phyloP scores from a whole-genome alignment of 257 asterid species.

The Gentiana straminea region DNA sequence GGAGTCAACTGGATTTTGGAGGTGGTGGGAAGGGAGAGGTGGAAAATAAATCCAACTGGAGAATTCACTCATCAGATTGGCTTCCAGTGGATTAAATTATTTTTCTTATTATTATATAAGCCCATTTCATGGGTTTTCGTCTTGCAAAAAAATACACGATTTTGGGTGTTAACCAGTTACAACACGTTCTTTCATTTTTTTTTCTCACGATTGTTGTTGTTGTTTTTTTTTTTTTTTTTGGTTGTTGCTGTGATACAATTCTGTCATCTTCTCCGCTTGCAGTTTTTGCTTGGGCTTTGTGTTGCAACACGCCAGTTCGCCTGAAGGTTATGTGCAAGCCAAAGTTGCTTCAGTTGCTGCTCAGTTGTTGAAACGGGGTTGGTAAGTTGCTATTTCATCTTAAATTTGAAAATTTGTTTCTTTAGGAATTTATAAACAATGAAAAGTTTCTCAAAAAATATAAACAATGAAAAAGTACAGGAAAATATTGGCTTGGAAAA shows the following conservation, averaged over 20 bases:
- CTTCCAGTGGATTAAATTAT: too few species aligned
- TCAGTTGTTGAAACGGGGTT: slow-evolving; percentile 90
- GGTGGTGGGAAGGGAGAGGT: neutral
- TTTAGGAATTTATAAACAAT: neutral
- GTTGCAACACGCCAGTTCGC: slow-evolving; percentile 60
- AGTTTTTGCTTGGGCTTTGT: slow-evolving; percentile 74
- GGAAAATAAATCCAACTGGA: neutral
- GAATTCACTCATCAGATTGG: too few species aligned
- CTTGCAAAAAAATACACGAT: too few species aligned
- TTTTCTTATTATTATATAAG: too few species aligned
- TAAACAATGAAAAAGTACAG: too few species aligned
- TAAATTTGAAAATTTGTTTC: slow-evolving; percentile 6
- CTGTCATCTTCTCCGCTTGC: slow-evolving; percentile 24
- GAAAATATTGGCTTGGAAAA: too few species aligned
- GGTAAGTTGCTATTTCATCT: slow-evolving; percentile 41
- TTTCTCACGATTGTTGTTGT: too few species aligned
- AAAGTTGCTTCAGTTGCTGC: slow-evolving; percentile 92
- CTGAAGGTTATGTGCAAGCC: slow-evolving; percentile 71
- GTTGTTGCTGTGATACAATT: neutral
- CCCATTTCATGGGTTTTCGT: too few species aligned
- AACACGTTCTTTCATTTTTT: neutral
- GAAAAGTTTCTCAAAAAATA: neutral
- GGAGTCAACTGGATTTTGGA: neutral
- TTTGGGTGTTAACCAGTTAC: too few species aligned
- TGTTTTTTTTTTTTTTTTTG: neutral